Evolutionary conservation across 352 stramenopile genomes (phyloP).

Genomic region (Pythium dissimile): DNA sequence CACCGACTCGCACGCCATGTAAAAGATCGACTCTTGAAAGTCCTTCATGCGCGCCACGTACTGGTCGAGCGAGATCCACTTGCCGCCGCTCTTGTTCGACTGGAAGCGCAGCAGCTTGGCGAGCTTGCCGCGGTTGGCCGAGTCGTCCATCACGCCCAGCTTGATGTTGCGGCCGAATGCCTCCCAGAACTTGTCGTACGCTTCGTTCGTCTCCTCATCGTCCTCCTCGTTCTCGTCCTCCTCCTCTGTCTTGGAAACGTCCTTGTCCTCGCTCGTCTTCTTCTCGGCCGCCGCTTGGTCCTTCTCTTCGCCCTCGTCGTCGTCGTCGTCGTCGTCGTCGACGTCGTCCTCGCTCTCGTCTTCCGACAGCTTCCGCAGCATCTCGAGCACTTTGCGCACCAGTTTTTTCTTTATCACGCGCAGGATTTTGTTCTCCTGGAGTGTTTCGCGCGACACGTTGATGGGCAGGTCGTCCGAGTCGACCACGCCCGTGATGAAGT

Average conservation of each 20-base stretch:
- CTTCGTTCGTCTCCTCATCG: conserved; percentile 62
- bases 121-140: conserved; percentile 92
- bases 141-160: conserved; percentile 98
- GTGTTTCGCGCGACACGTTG: conserved; percentile 98
- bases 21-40: conserved; percentile 99
- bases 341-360: conserved; percentile 83
- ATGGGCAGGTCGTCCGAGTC: conserved; percentile 99
- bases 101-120: conserved; percentile 98
- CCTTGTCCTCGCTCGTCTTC: conserved; percentile 55
- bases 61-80: conserved; percentile 93
- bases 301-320: conserved; percentile 52
- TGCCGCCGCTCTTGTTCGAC: conserved; percentile 89
- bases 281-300: conserved; percentile 38
- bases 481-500: conserved; percentile 98
- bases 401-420: conserved; percentile 99
- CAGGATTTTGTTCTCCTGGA: conserved; percentile 99
- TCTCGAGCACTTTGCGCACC: conserved; percentile 98
- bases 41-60: conserved; percentile 98
- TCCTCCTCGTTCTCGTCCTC: conserved; percentile 42
- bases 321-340: conserved; percentile 58
- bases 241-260: conserved; percentile 79
- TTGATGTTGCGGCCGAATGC: conserved; percentile 98
- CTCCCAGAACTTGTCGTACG: conserved; percentile 99
- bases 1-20: conserved; percentile 93
- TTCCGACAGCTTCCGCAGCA: conserved; percentile 94